These are phyloP conservation scores for Aureobasidium melanogenum DNA, from an alignment of 2,329 filamentous ascomycete genomes.

Conservation along the genomic window DNA sequence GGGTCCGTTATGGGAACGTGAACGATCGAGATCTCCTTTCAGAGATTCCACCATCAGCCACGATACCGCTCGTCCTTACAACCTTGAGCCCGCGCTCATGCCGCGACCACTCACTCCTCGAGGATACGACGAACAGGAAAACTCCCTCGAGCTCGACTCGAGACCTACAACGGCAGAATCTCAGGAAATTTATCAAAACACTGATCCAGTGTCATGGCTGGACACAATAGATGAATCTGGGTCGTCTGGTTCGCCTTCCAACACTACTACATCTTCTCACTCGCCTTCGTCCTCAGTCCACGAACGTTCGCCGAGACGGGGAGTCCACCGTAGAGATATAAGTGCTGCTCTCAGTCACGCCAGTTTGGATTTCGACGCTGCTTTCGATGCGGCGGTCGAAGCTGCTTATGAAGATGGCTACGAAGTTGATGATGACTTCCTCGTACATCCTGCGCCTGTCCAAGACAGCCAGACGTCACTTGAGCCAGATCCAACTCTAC, in stretches of 20 bases:
- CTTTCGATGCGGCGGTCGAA: conserved; percentile 89
- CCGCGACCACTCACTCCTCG: conserved; percentile 63
- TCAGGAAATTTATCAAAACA: background rate
- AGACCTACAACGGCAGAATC: background rate
- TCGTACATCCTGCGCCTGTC: background rate
- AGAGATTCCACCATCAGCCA: conserved; percentile 6
- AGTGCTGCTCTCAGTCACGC: conserved; percentile 61
- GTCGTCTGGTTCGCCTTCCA: conserved; percentile 37
- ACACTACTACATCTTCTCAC: background rate
- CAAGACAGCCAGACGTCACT: background rate
- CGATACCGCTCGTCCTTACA: conserved; percentile 5
- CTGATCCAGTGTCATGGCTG: conserved; percentile 25
- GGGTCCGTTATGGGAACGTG: conserved; percentile 16
- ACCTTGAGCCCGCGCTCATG: conserved; percentile 40
- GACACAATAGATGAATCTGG: conserved; percentile 70
- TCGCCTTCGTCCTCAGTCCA: conserved; percentile 70
- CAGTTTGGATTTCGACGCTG: conserved; percentile 87
- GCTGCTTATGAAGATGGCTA: conserved; percentile 90
- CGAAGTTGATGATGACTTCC: conserved; percentile 51
- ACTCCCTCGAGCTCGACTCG: conserved; percentile 3
- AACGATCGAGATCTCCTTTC: conserved; percentile 14
- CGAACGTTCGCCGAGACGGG: conserved; percentile 65
- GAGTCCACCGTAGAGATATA: conserved; percentile 60
- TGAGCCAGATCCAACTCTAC: background rate
- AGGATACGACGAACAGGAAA: conserved; percentile 30